phyloP scores from a whole-genome alignment of 169 alveolate species.

The Plasmodium relictum region DNA sequence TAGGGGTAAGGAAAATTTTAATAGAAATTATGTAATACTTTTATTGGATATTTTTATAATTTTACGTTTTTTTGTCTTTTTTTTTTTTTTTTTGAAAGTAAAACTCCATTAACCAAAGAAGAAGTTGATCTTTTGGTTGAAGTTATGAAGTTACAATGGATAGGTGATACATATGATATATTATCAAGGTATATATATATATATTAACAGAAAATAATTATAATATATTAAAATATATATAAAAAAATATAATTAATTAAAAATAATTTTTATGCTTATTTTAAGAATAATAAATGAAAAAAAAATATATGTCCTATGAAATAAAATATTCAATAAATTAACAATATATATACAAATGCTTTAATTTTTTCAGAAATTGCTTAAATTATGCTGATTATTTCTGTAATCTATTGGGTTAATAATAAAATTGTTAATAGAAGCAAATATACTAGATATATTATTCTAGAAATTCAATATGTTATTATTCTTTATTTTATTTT shows the following conservation, averaged over 20 bases:
- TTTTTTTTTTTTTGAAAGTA: slow-evolving; percentile 7
- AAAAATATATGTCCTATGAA: neutral
- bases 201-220: neutral
- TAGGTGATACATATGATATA: slow-evolving; percentile 69
- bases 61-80: neutral
- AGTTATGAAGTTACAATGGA: slow-evolving; percentile 65
- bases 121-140: slow-evolving; percentile 63
- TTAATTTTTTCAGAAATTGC: slow-evolving; percentile 27
- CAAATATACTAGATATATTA: no score
- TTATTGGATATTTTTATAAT: neutral
- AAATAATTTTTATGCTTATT: neutral
- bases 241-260: neutral
- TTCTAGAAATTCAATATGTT: no score
- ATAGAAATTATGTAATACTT: neutral
- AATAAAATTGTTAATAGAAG: neutral
- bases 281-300: neutral
- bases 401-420: slow-evolving; percentile 49
- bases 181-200: slow-evolving; percentile 41
- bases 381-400: slow-evolving; percentile 62
- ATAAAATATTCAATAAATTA: neutral
- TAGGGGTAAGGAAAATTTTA: slow-evolving; percentile 21
- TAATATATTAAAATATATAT: neutral
- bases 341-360: neutral
- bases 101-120: slow-evolving; percentile 42
- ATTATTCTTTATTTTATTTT: neutral